phyloP scores from a whole-genome alignment of 164 flowering plant genomes.

The Echeveria elegans region DNA sequence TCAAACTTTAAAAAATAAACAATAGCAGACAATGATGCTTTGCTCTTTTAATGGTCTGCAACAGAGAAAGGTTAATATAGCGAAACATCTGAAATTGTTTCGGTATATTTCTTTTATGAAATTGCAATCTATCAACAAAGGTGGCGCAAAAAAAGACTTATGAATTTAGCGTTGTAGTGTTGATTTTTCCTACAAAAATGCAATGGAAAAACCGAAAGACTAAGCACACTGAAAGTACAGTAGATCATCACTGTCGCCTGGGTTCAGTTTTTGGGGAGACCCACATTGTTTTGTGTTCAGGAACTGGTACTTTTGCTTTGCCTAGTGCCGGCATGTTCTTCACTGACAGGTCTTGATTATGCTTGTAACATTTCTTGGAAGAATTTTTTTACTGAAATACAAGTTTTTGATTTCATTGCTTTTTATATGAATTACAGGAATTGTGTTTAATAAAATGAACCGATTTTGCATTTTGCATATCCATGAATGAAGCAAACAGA shows the following conservation, averaged over 20 bases:
- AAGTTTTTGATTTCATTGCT: neutral
- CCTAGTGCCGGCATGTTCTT: constrained; percentile 11
- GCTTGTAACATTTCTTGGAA: neutral
- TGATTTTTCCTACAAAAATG: neutral
- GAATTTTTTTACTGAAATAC: neutral
- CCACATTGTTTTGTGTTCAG: neutral
- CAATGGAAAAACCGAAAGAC: neutral
- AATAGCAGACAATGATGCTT: too few species aligned
- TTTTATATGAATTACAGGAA: too few species aligned
- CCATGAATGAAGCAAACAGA: too few species aligned
- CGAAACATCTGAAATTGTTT: neutral
- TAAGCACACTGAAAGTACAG: neutral
- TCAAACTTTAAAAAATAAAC: too few species aligned
- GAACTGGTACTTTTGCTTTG: constrained; percentile 8
- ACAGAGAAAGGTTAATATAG: neutral
- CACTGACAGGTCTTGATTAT: neutral
- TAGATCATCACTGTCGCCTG: neutral
- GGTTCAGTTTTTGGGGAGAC: neutral
- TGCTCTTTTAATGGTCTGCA: neutral
- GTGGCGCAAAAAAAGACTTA: neutral
- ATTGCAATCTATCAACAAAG: neutral
- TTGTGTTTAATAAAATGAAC: too few species aligned
- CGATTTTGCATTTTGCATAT: too few species aligned
- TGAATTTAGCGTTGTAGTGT: neutral
- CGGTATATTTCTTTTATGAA: neutral